A percentile compares a stretch with the other conserved stretches of the same genome.
phyloP scores from a whole-genome alignment of 2,329 filamentous ascomycete species.

The Penicillium sp. region DNA sequence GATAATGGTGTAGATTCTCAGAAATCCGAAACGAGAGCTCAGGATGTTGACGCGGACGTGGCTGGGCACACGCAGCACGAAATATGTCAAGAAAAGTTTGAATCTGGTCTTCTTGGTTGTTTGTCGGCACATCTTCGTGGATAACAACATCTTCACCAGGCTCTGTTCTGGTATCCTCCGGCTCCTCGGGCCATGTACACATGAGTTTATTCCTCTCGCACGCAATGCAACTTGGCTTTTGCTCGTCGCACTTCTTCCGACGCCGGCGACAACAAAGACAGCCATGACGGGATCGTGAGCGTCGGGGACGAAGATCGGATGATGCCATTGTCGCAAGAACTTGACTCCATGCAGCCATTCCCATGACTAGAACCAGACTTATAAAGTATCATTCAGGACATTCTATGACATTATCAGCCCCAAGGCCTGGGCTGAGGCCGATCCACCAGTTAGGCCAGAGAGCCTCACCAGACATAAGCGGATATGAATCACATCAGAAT shows the following conservation, averaged over 20 bases:
- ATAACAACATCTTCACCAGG: too few relatives aligned
- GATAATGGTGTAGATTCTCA: background rate
- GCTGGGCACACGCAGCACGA: constrained; percentile 1
- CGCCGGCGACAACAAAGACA: constrained; percentile 4
- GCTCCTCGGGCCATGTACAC: constrained; percentile 1
- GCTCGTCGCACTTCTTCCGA: constrained; percentile 5
- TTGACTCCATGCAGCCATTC: too few relatives aligned
- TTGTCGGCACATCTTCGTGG: background rate
- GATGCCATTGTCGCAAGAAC: too few relatives aligned
- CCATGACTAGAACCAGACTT: too few relatives aligned
- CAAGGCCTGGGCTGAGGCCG: too few relatives aligned
- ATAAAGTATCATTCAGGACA: too few relatives aligned
- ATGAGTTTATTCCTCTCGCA: constrained; percentile 2
- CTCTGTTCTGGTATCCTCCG: background rate
- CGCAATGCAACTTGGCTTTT: constrained; percentile 1
- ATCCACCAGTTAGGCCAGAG: too few relatives aligned
- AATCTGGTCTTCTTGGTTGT: constrained; percentile 1
- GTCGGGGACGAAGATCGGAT: constrained; percentile 2
- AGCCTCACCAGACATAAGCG: too few relatives aligned
- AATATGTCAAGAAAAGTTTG: constrained; percentile 2
- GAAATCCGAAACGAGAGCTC: constrained; percentile 1
- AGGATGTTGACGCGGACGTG: background rate
- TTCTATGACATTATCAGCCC: too few relatives aligned
- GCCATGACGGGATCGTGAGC: background rate
- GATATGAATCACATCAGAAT: too few relatives aligned